Evolutionary conservation across 495 filamentous ascomycete species (phyloP).

Genomic region (Aspergillus cavernicola): DNA sequence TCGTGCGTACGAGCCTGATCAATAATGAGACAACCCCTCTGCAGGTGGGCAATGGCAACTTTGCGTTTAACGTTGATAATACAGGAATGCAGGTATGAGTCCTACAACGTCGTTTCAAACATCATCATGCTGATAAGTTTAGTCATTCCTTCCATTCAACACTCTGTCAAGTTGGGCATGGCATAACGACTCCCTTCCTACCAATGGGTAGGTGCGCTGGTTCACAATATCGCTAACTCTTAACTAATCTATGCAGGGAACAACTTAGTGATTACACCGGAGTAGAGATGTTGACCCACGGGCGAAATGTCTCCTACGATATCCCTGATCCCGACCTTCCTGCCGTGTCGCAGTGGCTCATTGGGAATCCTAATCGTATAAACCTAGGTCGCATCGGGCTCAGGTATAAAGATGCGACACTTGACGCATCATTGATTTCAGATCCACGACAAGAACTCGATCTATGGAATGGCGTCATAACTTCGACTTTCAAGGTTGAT

Average conservation of each 20-base stretch:
- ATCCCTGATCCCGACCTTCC: constrained; percentile 15
- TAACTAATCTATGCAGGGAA: constrained; percentile 2
- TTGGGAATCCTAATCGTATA: constrained; percentile 17
- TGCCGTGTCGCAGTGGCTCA: constrained; percentile 15
- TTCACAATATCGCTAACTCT: no score
- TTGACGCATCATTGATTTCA: constrained; percentile 1
- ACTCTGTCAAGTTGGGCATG: constrained; percentile 18
- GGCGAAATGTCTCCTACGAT: constrained; percentile 18
- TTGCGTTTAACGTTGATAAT: constrained; percentile 18
- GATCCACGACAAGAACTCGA: constrained; percentile 14
- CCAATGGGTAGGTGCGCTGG: constrained; percentile 7
- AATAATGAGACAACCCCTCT: constrained; percentile 16
- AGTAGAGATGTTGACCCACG: constrained; percentile 12
- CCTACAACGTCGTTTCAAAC: background rate
- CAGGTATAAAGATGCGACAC: constrained; percentile 1
- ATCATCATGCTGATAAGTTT: background rate
- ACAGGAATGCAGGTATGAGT: constrained; percentile 15
- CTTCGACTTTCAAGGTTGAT: constrained; percentile 12
- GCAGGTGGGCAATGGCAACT: constrained; percentile 19
- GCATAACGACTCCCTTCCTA: constrained; percentile 17
- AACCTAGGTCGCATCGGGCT: constrained; percentile 16
- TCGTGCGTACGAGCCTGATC: constrained; percentile 13
- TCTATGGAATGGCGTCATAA: constrained; percentile 15
- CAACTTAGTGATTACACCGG: constrained; percentile 10
- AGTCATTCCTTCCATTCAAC: constrained; percentile 19